Conservation (phyloP, 148 eudicot species). For the Rhododendron molle region DNA sequence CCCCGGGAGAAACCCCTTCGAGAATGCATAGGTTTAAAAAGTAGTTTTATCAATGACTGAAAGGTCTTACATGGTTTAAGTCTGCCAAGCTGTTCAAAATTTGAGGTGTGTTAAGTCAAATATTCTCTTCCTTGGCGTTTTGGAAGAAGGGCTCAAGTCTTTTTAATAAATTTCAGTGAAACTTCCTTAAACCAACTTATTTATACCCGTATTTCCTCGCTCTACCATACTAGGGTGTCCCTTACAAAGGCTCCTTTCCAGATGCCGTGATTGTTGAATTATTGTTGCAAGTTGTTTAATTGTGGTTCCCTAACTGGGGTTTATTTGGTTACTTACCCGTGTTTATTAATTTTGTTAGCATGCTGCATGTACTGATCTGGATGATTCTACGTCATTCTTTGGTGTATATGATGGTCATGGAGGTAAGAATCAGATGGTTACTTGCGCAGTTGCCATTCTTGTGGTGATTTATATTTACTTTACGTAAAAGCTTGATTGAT, state of each 20-base stretch:
- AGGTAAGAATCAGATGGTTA: conserved; percentile 45
- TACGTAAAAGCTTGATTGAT: background rate
- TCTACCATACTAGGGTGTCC: background rate
- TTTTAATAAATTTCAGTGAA: background rate
- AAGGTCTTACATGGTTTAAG: background rate
- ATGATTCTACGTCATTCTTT: conserved; percentile 80
- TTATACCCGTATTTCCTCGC: background rate
- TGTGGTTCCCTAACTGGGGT: background rate
- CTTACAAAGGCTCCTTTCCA: background rate
- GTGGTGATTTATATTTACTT: background rate
- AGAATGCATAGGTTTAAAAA: background rate
- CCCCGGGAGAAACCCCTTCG: background rate
- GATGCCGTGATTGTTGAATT: background rate
- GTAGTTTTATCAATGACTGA: background rate
- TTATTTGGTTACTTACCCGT: background rate
- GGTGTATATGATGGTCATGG: conserved; percentile 99
- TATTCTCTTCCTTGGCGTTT: background rate
- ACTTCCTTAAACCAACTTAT: background rate
- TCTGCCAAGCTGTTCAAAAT: background rate
- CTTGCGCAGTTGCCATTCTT: background rate
- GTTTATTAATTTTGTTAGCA: conserved; percentile 47
- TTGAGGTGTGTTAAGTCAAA: background rate
- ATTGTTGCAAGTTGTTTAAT: background rate
- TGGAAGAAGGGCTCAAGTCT: background rate
- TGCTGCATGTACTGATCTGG: conserved; percentile 89